Conservation (phyloP, 1,139 yeast species). For the Pichia norvegensis region DNA sequence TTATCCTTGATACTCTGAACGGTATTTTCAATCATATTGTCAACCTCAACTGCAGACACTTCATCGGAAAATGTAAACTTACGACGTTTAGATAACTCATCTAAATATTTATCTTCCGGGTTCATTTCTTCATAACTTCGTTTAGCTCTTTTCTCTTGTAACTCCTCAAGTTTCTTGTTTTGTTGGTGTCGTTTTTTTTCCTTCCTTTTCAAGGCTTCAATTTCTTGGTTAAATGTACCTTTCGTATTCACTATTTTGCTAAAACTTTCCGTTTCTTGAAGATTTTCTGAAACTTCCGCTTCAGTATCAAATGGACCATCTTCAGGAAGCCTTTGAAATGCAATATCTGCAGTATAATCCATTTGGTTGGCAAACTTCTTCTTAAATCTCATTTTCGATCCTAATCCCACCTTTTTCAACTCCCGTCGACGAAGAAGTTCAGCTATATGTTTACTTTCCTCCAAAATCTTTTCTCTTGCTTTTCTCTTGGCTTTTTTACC, state of each 20-base stretch:
- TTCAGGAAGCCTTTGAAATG: conserved; percentile 68
- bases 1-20: conserved; percentile 23
- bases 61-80: conserved; percentile 34
- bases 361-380: conserved; percentile 47
- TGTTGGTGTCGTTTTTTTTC: conserved; percentile 24
- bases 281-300: conserved; percentile 45
- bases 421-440: conserved; percentile 77
- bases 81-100: conserved; percentile 37
- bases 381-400: conserved; percentile 45
- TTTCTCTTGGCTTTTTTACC: conserved; percentile 94
- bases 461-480: conserved; percentile 70
- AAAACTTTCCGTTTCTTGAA: conserved; percentile 35
- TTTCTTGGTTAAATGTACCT: conserved; percentile 42
- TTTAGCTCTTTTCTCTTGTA: conserved; percentile 18
- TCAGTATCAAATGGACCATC: conserved; percentile 62
- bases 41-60: conserved; percentile 4
- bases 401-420: conserved; percentile 77
- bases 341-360: conserved; percentile 79
- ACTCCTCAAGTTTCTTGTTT: conserved; percentile 15
- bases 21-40: conserved; percentile 15
- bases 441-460: conserved; percentile 53
- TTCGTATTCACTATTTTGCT: conserved; percentile 25
- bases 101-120: conserved; percentile 24
- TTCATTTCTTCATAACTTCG: conserved; percentile 33
- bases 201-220: conserved; percentile 30